Conservation (phyloP, 306 rosid species). For the Dicorynia guianensis region DNA sequence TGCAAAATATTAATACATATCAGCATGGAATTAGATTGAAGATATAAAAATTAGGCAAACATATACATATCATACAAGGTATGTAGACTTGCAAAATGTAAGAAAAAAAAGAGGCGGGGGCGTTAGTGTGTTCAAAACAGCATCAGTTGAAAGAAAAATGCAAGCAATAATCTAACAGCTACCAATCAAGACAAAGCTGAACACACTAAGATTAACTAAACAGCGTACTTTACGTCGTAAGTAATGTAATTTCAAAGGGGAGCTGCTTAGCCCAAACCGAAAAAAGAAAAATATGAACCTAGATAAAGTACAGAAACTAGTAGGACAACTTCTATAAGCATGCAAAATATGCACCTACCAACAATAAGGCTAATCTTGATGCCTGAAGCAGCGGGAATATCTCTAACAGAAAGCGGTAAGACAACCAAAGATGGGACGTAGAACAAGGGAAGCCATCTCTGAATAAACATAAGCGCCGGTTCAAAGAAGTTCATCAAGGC, state of each 20-base stretch:
- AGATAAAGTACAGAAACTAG: neutral
- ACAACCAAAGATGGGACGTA: constrained; percentile 92
- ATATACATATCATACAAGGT: neutral
- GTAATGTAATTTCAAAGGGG: constrained; percentile 9
- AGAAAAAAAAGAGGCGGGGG: neutral
- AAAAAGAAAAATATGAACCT: neutral
- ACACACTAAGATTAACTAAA: neutral
- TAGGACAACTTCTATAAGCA: neutral
- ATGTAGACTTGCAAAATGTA: neutral
- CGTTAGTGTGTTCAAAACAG: neutral
- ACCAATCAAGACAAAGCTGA: neutral
- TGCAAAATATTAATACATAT: constrained; percentile 43
- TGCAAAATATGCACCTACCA: constrained; percentile 52
- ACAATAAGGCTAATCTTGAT: constrained; percentile 79
- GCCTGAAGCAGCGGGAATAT: constrained; percentile 89
- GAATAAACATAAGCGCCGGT: constrained; percentile 87
- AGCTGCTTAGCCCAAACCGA: constrained; percentile 12
- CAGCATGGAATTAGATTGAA: constrained; percentile 32
- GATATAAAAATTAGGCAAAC: neutral
- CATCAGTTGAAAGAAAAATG: neutral
- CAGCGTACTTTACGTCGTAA: neutral
- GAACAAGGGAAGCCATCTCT: constrained; percentile 94
- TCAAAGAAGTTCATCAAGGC: constrained; percentile 79
- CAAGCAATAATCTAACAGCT: neutral
- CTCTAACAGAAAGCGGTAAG: constrained; percentile 81